A percentile compares a stretch with the other conserved stretches of the same genome.
These are phyloP conservation scores for Kwoniella europaea DNA, from an alignment of 768 basidiomycete species.

Conservation along the genomic window DNA sequence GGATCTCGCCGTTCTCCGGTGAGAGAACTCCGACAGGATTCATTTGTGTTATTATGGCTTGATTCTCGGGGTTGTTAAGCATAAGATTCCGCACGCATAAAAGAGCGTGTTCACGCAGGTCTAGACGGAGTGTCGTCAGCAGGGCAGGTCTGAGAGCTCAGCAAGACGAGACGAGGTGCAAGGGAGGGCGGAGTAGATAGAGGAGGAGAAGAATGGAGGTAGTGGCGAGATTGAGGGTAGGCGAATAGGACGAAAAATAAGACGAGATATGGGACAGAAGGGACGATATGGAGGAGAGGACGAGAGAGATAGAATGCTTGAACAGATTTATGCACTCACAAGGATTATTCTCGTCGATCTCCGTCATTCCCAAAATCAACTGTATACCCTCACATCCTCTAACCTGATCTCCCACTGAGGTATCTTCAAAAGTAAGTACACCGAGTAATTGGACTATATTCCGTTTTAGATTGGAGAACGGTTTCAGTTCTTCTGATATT, in stretches of 20 bases:
- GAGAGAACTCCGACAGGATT: constrained; percentile 69
- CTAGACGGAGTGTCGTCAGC: constrained; percentile 58
- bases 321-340: constrained; percentile 65
- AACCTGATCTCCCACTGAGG: constrained; percentile 73
- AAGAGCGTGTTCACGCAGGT: constrained; percentile 89
- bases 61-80: constrained; percentile 76
- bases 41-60: constrained; percentile 75
- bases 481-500: constrained; percentile 58
- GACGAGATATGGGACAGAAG: no score
- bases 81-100: constrained; percentile 81
- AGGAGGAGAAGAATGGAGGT: no score
- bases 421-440: constrained; percentile 70
- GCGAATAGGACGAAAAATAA: no score
- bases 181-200: no score
- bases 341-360: constrained; percentile 87
- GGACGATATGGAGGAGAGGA: no score
- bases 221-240: no score
- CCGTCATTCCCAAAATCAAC: constrained; percentile 84
- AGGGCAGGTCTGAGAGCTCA: background rate
- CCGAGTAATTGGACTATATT: constrained; percentile 89
- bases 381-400: constrained; percentile 75
- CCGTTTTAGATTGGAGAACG: constrained; percentile 84
- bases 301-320: no score
- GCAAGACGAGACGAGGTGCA: background rate
- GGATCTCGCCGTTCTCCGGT: constrained; percentile 63